Conservation (phyloP, 75 land plant species). For the Cupressus sempervirens region DNA sequence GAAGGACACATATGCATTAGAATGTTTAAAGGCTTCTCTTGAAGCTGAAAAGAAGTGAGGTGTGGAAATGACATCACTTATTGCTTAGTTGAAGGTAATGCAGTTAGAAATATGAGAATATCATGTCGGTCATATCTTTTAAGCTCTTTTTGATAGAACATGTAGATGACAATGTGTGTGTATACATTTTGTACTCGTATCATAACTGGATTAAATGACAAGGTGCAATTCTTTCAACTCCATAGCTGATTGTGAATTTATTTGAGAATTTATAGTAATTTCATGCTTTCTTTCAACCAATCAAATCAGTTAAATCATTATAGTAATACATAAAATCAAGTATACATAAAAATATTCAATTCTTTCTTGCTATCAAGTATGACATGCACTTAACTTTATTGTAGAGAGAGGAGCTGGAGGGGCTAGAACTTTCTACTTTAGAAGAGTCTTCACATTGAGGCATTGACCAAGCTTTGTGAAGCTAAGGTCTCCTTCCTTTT, state of each 20-base stretch:
- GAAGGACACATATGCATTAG: slow-evolving; percentile 31
- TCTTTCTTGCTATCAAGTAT: slow-evolving; percentile 4
- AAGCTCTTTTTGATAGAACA: neutral
- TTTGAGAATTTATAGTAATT: neutral
- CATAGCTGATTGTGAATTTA: neutral
- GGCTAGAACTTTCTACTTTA: slow-evolving; percentile 33
- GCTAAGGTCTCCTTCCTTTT: slow-evolving; percentile 45
- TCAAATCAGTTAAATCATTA: neutral
- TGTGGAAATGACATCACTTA: slow-evolving; percentile 52
- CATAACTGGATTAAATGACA: neutral
- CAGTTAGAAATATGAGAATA: neutral
- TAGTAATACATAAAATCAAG: neutral
- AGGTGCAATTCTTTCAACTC: neutral
- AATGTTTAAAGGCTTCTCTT: slow-evolving; percentile 12
- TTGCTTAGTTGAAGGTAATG: slow-evolving; percentile 75
- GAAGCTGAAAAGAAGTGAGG: slow-evolving; percentile 29
- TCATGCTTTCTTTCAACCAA: neutral
- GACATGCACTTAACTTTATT: slow-evolving; percentile 1
- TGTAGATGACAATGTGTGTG: neutral
- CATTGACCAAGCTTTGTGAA: slow-evolving; percentile 59
- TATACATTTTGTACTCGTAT: neutral
- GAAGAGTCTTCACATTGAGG: slow-evolving; percentile 70
- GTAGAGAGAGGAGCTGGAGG: slow-evolving; percentile 19
- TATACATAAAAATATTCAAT: neutral
- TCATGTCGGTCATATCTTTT: neutral